phyloP scores from a whole-genome alignment of 176 grass and related monocot genomes.

The Triticum timopheevii region DNA sequence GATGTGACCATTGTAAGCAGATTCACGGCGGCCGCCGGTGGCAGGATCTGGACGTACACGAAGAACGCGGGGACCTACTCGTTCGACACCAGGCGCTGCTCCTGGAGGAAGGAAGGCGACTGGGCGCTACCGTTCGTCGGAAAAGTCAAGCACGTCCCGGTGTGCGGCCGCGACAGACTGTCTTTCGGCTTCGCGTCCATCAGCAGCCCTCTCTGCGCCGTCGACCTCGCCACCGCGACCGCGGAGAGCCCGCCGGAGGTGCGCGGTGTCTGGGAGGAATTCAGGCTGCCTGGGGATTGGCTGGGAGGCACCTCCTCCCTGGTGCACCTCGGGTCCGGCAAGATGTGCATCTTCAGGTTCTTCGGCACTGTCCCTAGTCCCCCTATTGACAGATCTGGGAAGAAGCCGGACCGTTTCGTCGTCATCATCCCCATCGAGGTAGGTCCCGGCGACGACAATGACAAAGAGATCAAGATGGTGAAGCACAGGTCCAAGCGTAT shows the following conservation, averaged over 20 bases:
- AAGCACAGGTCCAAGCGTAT: constrained; percentile 7
- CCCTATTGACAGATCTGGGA: neutral
- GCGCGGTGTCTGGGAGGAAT: neutral
- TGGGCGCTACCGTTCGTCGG: constrained; percentile 11
- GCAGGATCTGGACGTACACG: neutral
- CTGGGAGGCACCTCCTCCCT: neutral
- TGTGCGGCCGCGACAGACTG: neutral
- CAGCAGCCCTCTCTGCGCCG: neutral
- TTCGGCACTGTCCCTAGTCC: neutral
- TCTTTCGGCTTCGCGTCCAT: neutral
- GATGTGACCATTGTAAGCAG: too few relatives aligned
- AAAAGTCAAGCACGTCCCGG: neutral
- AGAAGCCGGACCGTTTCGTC: neutral
- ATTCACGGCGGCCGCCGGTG: neutral
- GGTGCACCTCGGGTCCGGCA: constrained; percentile 1
- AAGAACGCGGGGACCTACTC: constrained; percentile 1
- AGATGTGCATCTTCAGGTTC: constrained; percentile 5
- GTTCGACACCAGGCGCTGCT: neutral
- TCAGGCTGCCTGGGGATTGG: neutral
- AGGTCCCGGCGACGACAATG: neutral
- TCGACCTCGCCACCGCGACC: neutral
- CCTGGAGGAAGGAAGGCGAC: constrained; percentile 1
- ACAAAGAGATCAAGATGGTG: neutral
- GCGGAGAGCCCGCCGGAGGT: neutral
- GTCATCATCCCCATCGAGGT: neutral